These are phyloP conservation scores for Recurvomyces mirabilis DNA, from an alignment of 495 filamentous ascomycete genomes.

Conservation along the genomic window DNA sequence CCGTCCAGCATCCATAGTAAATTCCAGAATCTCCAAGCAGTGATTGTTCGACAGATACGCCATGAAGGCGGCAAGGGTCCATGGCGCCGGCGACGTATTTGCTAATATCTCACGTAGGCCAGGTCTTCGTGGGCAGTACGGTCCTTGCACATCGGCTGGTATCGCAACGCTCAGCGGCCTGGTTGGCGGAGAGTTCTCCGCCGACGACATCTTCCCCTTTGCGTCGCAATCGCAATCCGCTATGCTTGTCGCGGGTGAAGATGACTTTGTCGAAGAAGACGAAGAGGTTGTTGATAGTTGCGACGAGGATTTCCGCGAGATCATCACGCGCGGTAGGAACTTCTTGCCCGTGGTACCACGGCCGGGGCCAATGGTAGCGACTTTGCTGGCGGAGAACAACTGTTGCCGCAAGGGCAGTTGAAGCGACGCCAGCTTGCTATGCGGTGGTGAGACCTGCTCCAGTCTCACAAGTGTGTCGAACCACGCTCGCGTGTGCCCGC, in stretches of 20 bases:
- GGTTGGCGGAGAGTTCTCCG: slow-evolving; percentile 36
- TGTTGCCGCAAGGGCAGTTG: slow-evolving; percentile 16
- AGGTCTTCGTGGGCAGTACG: slow-evolving; percentile 63
- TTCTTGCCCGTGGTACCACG: slow-evolving; percentile 6
- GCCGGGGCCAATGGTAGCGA: background rate
- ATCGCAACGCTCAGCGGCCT: slow-evolving; percentile 54
- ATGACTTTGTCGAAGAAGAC: slow-evolving; percentile 7
- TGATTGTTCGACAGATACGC: slow-evolving; percentile 96
- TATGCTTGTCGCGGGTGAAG: slow-evolving; percentile 8
- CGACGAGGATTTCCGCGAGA: slow-evolving; percentile 18
- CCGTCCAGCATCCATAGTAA: slow-evolving; percentile 89
- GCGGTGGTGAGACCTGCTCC: slow-evolving; percentile 6
- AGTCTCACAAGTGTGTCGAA: slow-evolving; percentile 7
- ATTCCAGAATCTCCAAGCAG: slow-evolving; percentile 93
- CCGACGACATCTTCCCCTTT: slow-evolving; percentile 46
- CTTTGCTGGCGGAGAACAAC: slow-evolving; percentile 17
- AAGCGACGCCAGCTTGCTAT: slow-evolving; percentile 20
- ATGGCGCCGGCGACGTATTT: slow-evolving; percentile 77
- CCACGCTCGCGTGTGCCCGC: no score
- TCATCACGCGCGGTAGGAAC: slow-evolving; percentile 16
- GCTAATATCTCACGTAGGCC: slow-evolving; percentile 78
- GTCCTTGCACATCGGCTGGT: slow-evolving; percentile 37
- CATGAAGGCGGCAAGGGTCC: slow-evolving; percentile 89
- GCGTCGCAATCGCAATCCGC: slow-evolving; percentile 34
- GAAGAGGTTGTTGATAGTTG: slow-evolving; percentile 19